Evolutionary conservation across 176 grass and related monocot species (phyloP).

Genomic region (Musa itinerans): DNA sequence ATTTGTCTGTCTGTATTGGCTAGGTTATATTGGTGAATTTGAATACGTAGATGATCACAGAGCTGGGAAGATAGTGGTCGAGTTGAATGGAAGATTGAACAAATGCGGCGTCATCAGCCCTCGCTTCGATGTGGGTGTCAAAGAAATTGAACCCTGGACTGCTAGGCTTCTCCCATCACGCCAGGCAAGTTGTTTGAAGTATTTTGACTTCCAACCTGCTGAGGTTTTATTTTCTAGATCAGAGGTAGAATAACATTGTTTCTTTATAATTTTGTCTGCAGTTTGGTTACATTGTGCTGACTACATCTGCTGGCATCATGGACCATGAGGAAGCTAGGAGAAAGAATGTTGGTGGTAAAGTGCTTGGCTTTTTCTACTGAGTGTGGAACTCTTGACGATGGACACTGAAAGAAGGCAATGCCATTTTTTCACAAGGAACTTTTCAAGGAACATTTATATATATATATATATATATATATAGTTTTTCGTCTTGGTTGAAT

Average conservation of each 20-base stretch:
- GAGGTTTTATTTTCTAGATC: too few relatives aligned
- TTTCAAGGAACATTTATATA: too few relatives aligned
- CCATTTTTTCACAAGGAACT: too few relatives aligned
- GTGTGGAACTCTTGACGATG: too few relatives aligned
- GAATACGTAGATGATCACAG: conserved; percentile 58
- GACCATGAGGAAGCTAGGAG: conserved; percentile 47
- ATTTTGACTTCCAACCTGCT: background rate
- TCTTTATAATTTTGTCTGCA: conserved; percentile 14
- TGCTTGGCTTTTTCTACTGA: conserved; percentile 58
- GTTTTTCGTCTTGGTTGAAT: too few relatives aligned
- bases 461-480: too few relatives aligned
- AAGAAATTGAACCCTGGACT: conserved; percentile 58
- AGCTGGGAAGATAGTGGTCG: conserved; percentile 48
- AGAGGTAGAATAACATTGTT: background rate
- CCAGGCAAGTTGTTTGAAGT: conserved; percentile 25
- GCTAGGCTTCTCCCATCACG: conserved; percentile 50
- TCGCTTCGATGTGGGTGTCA: conserved; percentile 62
- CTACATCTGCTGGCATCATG: conserved; percentile 54
- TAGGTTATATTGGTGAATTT: conserved; percentile 59
- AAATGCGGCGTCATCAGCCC: conserved; percentile 68
- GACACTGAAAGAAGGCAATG: too few relatives aligned
- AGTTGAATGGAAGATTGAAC: conserved; percentile 58
- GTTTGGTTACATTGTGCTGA: conserved; percentile 58
- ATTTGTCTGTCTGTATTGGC: background rate
- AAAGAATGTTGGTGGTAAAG: conserved; percentile 51